Evolutionary conservation across 1,284 basidiomycete species (phyloP), one percentile per base, ranked within the genome.

Genomic region (Papiliotrema fonsecae): DNA sequence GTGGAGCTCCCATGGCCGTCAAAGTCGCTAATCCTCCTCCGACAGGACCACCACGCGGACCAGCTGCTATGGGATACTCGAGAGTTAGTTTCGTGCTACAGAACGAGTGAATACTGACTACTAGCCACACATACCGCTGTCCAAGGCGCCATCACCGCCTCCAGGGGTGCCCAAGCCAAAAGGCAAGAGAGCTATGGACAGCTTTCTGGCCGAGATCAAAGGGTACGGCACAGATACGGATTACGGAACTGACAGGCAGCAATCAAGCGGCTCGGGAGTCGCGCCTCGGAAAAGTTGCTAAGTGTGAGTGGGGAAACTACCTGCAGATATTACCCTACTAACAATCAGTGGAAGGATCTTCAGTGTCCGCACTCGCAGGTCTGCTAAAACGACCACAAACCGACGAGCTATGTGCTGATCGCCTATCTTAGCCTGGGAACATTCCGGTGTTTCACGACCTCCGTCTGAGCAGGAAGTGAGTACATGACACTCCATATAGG

Each of bases 141-240:
- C 47, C 22, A 43, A 37, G 41, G 56, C 54, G 54, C 65, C 74
- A 21, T 61, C 74, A 48, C 63, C 81, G 1, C 81, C 84, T 3
- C 65, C 78, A 2, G 60, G 65, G 42, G 75, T 66, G 21, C 78
- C 82, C 0, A 86, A 81, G 62, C 83, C 86, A 0, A 91, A 87
- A 67, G 92, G 92, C 6, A 92, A 89, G 69, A 82, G 91, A 40
- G 88, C 87, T 0, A 96, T 96, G 88, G 91, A 94, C 69, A 75
- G 83, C 2, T 97, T 96, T 67, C 76, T 96, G 40, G 88, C 93
- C 62, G 90, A 94, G 72, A 88, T 96, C 55, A 97, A 96, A 73
- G 81, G 81, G 91, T 87, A 38, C n/a, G 74, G 46, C 18, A 5
- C 11, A 34, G 22, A 28, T 30, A n/a, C 26, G 6, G 16, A 34